A percentile compares a stretch with the other conserved stretches of the same genome.
Conservation (phyloP, 306 rosid genomes). For the Clitoria ternatea region DNA sequence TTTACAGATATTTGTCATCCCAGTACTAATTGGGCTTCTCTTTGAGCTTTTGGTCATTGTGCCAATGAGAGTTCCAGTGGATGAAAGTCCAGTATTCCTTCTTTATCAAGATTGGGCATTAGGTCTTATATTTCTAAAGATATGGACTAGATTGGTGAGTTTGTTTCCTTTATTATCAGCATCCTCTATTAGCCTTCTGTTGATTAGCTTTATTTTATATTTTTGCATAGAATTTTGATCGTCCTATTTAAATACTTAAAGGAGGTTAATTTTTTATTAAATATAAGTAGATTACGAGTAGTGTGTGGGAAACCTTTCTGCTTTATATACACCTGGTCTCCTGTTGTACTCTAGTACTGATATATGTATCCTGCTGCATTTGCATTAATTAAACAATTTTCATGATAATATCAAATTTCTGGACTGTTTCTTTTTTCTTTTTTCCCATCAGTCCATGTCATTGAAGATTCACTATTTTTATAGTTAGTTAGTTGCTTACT, state of each 20-base stretch:
- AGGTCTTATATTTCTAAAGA: conserved; percentile 97
- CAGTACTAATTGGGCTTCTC: conserved; percentile 88
- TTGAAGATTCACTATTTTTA: neutral
- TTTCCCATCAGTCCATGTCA: neutral
- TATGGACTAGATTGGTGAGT: conserved; percentile 99
- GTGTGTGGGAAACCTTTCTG: neutral
- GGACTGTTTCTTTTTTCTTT: neutral
- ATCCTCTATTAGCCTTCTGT: neutral
- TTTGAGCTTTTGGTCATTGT: conserved; percentile 99
- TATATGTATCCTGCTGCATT: conserved; percentile 5
- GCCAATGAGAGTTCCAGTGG: conserved; percentile 98
- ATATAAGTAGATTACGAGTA: neutral
- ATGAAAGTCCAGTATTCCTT: conserved; percentile 98
- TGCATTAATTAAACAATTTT: neutral
- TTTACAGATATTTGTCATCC: conserved; percentile 86
- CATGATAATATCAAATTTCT: neutral
- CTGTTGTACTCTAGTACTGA: neutral
- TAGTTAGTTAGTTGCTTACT: neutral
- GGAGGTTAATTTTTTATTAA: too few relatives aligned
- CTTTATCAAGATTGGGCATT: conserved; percentile 99
- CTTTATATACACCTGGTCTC: neutral
- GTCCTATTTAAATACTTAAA: neutral
- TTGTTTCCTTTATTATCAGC: neutral
- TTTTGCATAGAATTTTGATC: neutral
- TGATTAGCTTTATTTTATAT: neutral